These are phyloP conservation scores for Houttuynia cordata DNA, from an alignment of 164 flowering plant genomes.

Conservation along the genomic window DNA sequence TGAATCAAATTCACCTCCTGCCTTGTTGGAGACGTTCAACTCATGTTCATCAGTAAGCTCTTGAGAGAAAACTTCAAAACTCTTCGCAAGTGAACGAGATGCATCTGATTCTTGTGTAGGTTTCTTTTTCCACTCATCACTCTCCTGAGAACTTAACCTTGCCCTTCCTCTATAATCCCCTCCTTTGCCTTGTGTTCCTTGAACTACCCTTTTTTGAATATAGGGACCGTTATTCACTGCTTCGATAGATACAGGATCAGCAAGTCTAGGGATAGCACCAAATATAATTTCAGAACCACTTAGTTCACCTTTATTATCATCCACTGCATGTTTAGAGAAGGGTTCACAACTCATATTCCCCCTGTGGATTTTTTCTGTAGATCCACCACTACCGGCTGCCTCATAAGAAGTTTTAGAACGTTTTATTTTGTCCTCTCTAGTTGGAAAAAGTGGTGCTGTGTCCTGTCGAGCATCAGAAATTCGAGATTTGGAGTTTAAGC, in stretches of 20 bases:
- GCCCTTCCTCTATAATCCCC: slow-evolving; percentile 44
- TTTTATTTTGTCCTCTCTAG: slow-evolving; percentile 29
- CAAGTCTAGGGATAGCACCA: slow-evolving; percentile 28
- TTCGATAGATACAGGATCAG: slow-evolving; percentile 9
- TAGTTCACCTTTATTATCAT: slow-evolving; percentile 20
- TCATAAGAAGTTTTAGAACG: slow-evolving; percentile 10
- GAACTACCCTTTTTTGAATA: slow-evolving; percentile 34
- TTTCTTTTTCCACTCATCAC: slow-evolving; percentile 55
- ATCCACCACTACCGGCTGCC: slow-evolving; percentile 13
- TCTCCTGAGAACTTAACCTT: slow-evolving; percentile 31
- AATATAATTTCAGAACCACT: slow-evolving; percentile 17
- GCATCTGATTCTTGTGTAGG: slow-evolving; percentile 23
- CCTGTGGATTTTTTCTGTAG: slow-evolving; percentile 19
- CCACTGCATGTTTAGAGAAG: slow-evolving; percentile 6
- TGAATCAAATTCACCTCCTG: slow-evolving; percentile 34
- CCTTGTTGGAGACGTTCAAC: slow-evolving; percentile 19
- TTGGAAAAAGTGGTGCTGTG: slow-evolving; percentile 12
- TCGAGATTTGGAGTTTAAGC: slow-evolving; percentile 65
- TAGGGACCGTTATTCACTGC: slow-evolving; percentile 12
- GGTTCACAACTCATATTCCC: slow-evolving; percentile 12
- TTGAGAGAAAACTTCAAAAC: slow-evolving; percentile 7
- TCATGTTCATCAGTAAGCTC: slow-evolving; percentile 21
- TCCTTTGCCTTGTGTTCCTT: slow-evolving; percentile 35
- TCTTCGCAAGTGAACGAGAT: slow-evolving; percentile 15
- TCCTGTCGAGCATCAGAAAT: slow-evolving; percentile 46